phyloP scores from a whole-genome alignment of 2,329 filamentous ascomycete genomes.

The Chrysoporthe deuterocubensis region DNA sequence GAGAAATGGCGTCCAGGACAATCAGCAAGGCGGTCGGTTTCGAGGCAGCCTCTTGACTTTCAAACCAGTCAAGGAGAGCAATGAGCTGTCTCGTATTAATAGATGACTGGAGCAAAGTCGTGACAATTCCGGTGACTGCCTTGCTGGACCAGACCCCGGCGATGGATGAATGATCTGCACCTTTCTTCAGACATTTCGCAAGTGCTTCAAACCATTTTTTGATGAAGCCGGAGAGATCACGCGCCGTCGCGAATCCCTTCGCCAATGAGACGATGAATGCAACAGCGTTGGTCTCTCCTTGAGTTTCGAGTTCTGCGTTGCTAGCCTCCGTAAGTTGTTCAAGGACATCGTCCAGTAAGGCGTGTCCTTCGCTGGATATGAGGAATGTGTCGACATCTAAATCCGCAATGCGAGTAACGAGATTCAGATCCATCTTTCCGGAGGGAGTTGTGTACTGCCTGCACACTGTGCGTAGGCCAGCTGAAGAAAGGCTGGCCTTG shows the following conservation, averaged over 20 bases:
- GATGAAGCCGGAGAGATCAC: conserved; percentile 51
- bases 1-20: conserved; percentile 48
- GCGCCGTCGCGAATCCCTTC: conserved; percentile 48
- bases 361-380: conserved; percentile 42
- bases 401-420: conserved; percentile 46
- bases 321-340: conserved; percentile 37
- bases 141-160: conserved; percentile 36
- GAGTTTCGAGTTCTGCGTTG: conserved; percentile 26
- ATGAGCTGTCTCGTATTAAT: conserved; percentile 50
- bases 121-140: conserved; percentile 33
- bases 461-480: conserved; percentile 48
- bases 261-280: conserved; percentile 48
- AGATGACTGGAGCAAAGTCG: conserved; percentile 44
- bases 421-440: conserved; percentile 45
- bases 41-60: conserved; percentile 36
- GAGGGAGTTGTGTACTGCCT: conserved; percentile 45
- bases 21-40: conserved; percentile 43
- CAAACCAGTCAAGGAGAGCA: conserved; percentile 49
- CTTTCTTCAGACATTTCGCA: conserved; percentile 38
- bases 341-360: conserved; percentile 47
- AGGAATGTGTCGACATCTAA: conserved; percentile 55
- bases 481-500: conserved; percentile 40
- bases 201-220: conserved; percentile 52
- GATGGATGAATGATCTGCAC: conserved; percentile 21
- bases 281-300: conserved; percentile 26